Percentiles rank a stretch among this genome's conserved stretches.
Evolutionary conservation across 495 filamentous ascomycete species (phyloP).

Genomic region (Melanomma pulvis-pyrius): DNA sequence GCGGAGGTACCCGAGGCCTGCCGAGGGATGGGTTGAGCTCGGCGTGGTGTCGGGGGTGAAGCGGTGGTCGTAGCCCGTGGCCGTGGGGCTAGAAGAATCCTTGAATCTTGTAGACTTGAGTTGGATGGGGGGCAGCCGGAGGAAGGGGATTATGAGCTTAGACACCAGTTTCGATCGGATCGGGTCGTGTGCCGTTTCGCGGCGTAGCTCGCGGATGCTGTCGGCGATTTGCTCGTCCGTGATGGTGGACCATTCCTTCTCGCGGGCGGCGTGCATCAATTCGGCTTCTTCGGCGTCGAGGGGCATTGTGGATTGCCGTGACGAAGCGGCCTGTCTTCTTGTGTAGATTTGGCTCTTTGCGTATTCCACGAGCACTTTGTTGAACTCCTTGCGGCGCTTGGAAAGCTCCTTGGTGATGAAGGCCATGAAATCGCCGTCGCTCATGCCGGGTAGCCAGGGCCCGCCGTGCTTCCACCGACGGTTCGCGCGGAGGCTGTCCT

Average conservation of each 20-base stretch:
- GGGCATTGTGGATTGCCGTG: background rate
- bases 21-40: constrained; percentile 87
- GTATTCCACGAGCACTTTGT: constrained; percentile 56
- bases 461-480: constrained; percentile 71
- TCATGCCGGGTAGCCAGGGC: constrained; percentile 80
- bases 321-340: background rate
- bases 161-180: constrained; percentile 49
- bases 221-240: constrained; percentile 24
- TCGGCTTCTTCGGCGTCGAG: constrained; percentile 25
- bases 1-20: constrained; percentile 82
- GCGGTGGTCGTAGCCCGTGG: constrained; percentile 28
- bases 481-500: background rate
- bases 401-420: constrained; percentile 64
- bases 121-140: constrained; percentile 52
- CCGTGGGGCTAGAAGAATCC: background rate
- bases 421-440: constrained; percentile 67
- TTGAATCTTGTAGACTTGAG: constrained; percentile 4
- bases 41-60: constrained; percentile 14
- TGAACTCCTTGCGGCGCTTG: constrained; percentile 52
- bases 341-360: constrained; percentile 37
- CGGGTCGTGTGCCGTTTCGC: constrained; percentile 21
- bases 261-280: background rate
- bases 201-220: constrained; percentile 27
- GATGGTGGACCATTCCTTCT: constrained; percentile 18
- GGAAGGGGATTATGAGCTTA: constrained; percentile 55